Evolutionary conservation across 371 early-diverging fungal species (phyloP), one percentile per base, ranked within the genome.

Genomic region (Nematocida sp.): DNA sequence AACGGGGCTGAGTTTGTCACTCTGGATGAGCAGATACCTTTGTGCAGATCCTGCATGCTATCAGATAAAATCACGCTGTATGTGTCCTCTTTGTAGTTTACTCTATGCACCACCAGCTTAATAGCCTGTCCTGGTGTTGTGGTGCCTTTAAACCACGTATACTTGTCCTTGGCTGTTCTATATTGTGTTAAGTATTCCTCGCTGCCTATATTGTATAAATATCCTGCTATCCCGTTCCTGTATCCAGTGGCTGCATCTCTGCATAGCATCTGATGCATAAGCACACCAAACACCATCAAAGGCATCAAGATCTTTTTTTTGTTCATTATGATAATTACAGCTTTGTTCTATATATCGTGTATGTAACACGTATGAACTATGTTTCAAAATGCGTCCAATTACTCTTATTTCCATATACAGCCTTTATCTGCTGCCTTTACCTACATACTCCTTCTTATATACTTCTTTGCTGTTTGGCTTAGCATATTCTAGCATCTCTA

Each of bases 121-220:
- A 7, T n/a, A 15, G 74, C 74, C 9, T 13, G 4, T 34, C 37
- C 29, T 4, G 19, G n/a, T 0, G 11, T 11, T 15, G 13, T 35
- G 2, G 43, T 43, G 29, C 58, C 58, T 25, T 47, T 60, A 19
- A 70, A 11, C 74, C 55, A 57, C 43, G 46, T 37, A 34, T 23
- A 47, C 23, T 34, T 32, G 25, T 61, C 61, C 0, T 70, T 2
- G 34, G 35, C 19, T 9, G 23, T 5, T 21, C 31, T 48, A 2
- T 9, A 5, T 46, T 34, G 31, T 11, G 27, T 29, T 11, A 70
- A 51, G 47, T 66, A 70, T 13, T 25, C 29, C 32, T 57, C 13
- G 2, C 34, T 19, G n/a, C 74, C 74, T 19, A 60, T 49, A 43
- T 70, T 70, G 61, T 60, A 70, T 23, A 70, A 47, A 41, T 60